Evolutionary conservation across 2,329 filamentous ascomycete genomes (phyloP), one percentile per base, ranked within the genome.

Genomic region (Pseudogymnoascus sp.): DNA sequence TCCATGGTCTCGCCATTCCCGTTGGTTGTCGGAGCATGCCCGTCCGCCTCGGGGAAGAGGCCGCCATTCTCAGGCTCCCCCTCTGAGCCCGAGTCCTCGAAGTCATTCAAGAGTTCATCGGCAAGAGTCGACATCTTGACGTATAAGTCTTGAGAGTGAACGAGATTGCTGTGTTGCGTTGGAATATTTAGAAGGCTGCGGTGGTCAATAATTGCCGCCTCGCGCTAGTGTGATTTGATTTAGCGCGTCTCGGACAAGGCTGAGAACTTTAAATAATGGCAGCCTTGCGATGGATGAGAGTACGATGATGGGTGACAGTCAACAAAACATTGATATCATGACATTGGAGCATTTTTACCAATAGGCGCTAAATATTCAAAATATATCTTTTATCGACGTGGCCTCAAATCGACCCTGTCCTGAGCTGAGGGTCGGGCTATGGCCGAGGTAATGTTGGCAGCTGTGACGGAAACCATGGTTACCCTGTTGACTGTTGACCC

Each of bases 91-190:
- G 87, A 90, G 72, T 95, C 91, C 70, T 92, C 91, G 67, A 96
- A 94, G 73, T 96, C 91, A 71, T 94, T 90, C 69, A 97, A 82
- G 9, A 99, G 84, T 74, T 97, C 93, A 71, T 97, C 92, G 66
- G 91, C 93, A 66, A 95, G 83, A 49, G 91, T 95, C 74, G 93
- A 91, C 92, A 97, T 95, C 30, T 68, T 72, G 65, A 41, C 25
- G 28, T 60, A 59, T 42, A 45, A 38, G 55, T 45, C 55, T 62
- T 42, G 58, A 38, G 58, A 38, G 38, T n/a, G 38, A 38, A 30
- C 45, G 45, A 11, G 22, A 36, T 36, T 62, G 58, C 30, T 52
- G 61, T 33, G 62, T 41, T 49, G 60, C 22, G 33, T 28, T 62
- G 58, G 41, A 62, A 64, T 62, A 62, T 25, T 52, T 45, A 55